Percentiles rank a stretch among this genome's conserved stretches.
Conservation (phyloP, 345 rosid genomes). For the Camelina laxa region DNA sequence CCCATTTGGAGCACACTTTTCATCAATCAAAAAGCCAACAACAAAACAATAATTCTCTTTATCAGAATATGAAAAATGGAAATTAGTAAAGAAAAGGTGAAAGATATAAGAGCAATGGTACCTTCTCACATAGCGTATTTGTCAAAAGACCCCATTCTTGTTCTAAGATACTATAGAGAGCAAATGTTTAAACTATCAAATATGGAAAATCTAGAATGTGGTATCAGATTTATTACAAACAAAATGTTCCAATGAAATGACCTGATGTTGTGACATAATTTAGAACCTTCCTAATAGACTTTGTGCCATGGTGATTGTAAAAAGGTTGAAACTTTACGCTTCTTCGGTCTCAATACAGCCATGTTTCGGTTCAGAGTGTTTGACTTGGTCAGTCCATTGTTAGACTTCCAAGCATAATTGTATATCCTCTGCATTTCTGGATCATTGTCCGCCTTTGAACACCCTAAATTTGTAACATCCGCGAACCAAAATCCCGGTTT, state of each 20-base stretch:
- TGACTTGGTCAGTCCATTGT: neutral
- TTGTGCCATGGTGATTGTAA: conserved; percentile 30
- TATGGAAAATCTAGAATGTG: neutral
- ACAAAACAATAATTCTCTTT: neutral
- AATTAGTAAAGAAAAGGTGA: neutral
- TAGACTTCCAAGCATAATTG: neutral
- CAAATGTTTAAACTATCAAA: neutral
- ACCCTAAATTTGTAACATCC: no score
- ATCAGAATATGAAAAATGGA: neutral
- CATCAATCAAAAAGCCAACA: no score
- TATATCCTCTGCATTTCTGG: neutral
- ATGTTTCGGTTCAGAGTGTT: conserved; percentile 11
- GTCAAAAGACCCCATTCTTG: conserved; percentile 32
- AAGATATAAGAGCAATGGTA: neutral
- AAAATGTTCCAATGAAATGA: no score
- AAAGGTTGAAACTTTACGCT: conserved; percentile 28
- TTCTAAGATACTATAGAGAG: conserved; percentile 33
- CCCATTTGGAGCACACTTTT: conserved; percentile 51
- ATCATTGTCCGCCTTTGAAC: neutral
- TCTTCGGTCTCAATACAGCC: conserved; percentile 20
- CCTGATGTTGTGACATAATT: conserved; percentile 22
- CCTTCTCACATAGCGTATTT: conserved; percentile 33
- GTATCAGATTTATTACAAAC: neutral
- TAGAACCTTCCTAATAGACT: neutral
- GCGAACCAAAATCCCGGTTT: no score